A percentile compares a stretch with the other conserved stretches of the same genome.
These are phyloP conservation scores for Asterophora lycoperdoides DNA, from an alignment of 768 basidiomycete species.

Conservation along the genomic window DNA sequence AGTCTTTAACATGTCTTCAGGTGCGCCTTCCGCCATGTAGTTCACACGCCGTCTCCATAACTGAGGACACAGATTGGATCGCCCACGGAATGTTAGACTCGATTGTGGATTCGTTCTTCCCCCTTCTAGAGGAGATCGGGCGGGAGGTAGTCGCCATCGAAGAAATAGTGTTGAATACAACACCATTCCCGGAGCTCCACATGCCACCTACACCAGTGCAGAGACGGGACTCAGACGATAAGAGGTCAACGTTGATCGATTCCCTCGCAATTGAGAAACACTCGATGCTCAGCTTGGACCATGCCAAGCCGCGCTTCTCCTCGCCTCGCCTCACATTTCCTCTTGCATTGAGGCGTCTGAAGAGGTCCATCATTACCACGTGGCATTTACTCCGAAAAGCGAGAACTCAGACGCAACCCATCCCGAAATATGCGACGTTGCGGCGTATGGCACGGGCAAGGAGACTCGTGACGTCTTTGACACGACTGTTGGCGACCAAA, in stretches of 20 bases:
- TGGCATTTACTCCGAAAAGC: conserved; percentile 21
- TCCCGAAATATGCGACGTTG: conserved; percentile 46
- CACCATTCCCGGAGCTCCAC: conserved; percentile 1
- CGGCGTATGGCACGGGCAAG: conserved; percentile 77
- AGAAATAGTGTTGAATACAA: conserved; percentile 50
- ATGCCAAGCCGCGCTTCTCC: conserved; percentile 28
- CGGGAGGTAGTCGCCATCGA: conserved; percentile 78
- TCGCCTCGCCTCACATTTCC: conserved; percentile 30
- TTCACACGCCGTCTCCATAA: background rate
- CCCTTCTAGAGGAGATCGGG: conserved; percentile 76
- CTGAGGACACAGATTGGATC: conserved; percentile 72
- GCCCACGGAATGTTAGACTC: conserved; percentile 91
- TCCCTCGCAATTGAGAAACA: conserved; percentile 13
- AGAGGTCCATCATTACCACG: conserved; percentile 24
- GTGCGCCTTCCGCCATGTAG: conserved; percentile 33
- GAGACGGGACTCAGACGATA: background rate
- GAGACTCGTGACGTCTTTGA: conserved; percentile 73
- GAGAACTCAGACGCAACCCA: conserved; percentile 21
- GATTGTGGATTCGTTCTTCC: conserved; percentile 91
- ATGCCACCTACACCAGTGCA: background rate
- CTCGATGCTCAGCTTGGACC: conserved; percentile 18
- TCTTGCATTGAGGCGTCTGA: conserved; percentile 32
- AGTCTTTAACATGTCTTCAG: conserved; percentile 65
- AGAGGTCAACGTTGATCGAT: background rate
- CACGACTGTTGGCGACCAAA: conserved; percentile 73